Conservation (phyloP, 176 grass and related monocot species). For the Chrysopogon serrulatus region DNA sequence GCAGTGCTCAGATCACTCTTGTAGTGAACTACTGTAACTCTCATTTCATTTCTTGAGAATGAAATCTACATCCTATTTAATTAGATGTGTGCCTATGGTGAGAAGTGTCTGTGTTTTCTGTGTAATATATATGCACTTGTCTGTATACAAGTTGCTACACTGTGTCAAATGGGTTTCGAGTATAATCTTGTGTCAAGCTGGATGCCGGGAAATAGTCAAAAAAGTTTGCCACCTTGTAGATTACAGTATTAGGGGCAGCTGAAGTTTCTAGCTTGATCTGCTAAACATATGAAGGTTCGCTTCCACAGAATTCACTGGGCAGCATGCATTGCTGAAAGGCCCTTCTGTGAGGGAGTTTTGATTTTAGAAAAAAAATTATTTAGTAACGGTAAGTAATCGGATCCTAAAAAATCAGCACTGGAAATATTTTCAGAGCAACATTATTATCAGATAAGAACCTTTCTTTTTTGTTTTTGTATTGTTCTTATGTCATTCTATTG, state of each 20-base stretch:
- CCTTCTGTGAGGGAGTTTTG: neutral
- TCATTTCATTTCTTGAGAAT: conserved; percentile 8
- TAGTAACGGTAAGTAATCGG: neutral
- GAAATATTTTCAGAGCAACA: neutral
- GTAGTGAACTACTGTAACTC: neutral
- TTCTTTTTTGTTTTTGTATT: neutral
- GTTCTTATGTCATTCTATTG: neutral
- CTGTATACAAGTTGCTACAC: neutral
- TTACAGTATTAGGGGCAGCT: neutral
- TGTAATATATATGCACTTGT: neutral
- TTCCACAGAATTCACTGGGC: neutral
- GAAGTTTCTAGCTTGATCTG: neutral
- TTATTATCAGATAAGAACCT: neutral
- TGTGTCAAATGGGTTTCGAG: neutral
- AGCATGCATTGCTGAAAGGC: neutral
- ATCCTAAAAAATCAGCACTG: neutral
- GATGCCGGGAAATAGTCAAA: neutral
- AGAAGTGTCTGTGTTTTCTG: neutral
- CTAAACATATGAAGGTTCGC: neutral
- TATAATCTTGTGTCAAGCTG: neutral
- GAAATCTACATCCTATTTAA: neutral
- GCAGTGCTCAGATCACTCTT: neutral
- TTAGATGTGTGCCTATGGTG: neutral
- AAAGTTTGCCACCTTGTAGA: neutral
- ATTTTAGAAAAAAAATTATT: conserved; percentile 15